These are phyloP conservation scores for Arthrobotrys megalospora DNA, from an alignment of 2,329 filamentous ascomycete species.

Conservation along the genomic window DNA sequence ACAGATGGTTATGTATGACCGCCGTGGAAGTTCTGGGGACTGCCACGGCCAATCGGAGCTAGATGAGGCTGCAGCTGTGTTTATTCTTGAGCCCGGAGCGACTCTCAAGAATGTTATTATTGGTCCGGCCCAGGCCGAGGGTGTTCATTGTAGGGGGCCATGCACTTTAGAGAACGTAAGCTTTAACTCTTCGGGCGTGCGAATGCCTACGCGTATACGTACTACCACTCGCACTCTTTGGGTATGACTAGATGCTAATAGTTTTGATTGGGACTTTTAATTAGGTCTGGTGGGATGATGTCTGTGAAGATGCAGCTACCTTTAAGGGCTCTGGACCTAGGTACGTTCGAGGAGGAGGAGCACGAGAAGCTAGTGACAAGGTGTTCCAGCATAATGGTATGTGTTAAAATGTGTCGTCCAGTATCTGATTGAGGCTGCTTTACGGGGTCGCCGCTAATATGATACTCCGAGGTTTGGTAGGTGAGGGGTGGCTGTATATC, in stretches of 20 bases:
- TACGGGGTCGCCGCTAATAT: neutral
- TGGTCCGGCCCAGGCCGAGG: conserved; percentile 71
- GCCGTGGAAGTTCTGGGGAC: conserved; percentile 34
- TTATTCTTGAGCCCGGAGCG: conserved; percentile 71
- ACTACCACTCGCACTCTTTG: too few species aligned
- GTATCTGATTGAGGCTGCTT: too few species aligned
- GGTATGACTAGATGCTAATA: neutral
- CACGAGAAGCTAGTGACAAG: conserved; percentile 66
- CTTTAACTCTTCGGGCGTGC: conserved; percentile 32
- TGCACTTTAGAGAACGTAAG: conserved; percentile 70
- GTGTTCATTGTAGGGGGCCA: conserved; percentile 71
- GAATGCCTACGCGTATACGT: too few species aligned
- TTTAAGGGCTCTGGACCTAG: conserved; percentile 65
- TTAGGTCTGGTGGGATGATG: conserved; percentile 67
- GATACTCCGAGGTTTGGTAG: neutral
- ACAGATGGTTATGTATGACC: conserved; percentile 38
- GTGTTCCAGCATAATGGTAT: conserved; percentile 67
- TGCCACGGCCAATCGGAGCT: conserved; percentile 29
- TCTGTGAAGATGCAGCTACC: conserved; percentile 68
- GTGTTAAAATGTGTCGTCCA: too few species aligned
- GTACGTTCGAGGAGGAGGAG: conserved; percentile 67
- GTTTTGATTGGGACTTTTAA: neutral
- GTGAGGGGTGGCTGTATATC: conserved; percentile 62
- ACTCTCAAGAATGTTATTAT: conserved; percentile 73
- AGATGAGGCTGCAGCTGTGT: conserved; percentile 68